phyloP scores from a whole-genome alignment of 139 green algal genomes.

The Chlamydomonas urium region DNA sequence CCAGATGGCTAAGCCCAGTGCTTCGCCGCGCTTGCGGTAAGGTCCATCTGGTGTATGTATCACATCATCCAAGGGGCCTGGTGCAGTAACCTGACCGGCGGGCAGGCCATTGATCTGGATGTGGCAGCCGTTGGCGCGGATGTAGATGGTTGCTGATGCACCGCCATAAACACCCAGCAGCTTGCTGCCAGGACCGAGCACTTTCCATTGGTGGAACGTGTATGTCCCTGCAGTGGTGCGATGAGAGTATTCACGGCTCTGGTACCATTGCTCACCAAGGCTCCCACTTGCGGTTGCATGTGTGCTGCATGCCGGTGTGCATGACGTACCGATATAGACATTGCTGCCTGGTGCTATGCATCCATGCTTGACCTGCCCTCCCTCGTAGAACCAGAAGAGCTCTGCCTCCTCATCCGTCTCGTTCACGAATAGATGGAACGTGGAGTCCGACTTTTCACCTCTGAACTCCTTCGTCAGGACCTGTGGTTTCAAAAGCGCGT shows the following conservation, averaged over 20 bases:
- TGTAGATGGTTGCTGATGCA: conserved; percentile 1
- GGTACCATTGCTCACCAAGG: no score
- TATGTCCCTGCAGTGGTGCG: conserved; percentile 11
- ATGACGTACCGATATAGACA: conserved; percentile 1
- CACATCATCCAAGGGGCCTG: not conserved
- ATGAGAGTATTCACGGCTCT: no score
- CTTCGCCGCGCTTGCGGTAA: not conserved
- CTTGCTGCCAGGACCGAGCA: not conserved
- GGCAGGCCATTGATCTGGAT: not conserved
- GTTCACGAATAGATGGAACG: conserved; percentile 5
- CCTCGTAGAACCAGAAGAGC: conserved; percentile 6
- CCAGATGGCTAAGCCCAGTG: not conserved
- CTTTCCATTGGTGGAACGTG: conserved; percentile 14
- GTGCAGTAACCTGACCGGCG: not conserved
- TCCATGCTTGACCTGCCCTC: conserved; percentile 5
- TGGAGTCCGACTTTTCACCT: not conserved
- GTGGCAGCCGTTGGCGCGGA: not conserved
- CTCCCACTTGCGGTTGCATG: no score
- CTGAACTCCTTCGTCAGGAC: not conserved
- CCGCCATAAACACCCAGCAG: conserved; percentile 5
- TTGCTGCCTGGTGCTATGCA: not conserved
- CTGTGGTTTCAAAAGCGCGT: conserved; percentile 1
- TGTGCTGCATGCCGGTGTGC: no score
- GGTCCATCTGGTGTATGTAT: not conserved
- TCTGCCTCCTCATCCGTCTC: conserved; percentile 1